Evolutionary conservation across 306 rosid species (phyloP).

Genomic region (Nissolia schottii): DNA sequence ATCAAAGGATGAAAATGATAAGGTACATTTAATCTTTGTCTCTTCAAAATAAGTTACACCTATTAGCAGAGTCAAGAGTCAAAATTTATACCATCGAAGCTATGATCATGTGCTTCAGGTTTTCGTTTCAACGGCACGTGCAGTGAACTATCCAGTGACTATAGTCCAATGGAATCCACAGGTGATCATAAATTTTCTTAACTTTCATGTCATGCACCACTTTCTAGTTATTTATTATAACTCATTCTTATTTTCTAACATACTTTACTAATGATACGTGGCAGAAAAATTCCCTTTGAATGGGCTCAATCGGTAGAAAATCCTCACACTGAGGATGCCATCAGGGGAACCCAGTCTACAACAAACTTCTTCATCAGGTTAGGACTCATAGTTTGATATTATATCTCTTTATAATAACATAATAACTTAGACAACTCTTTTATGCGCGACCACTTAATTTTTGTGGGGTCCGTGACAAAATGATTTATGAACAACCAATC

Average conservation of each 20-base stretch:
- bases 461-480: too few species aligned
- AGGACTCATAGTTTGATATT: conserved; percentile 1
- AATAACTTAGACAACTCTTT: too few species aligned
- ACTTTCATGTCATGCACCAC: background rate
- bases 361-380: conserved; percentile 87
- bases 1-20: conserved; percentile 43
- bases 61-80: background rate
- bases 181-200: conserved; percentile 36
- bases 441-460: too few species aligned
- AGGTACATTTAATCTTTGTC: too few species aligned
- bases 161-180: conserved; percentile 79
- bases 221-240: background rate
- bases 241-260: background rate
- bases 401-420: background rate
- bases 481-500: too few species aligned
- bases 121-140: conserved; percentile 53
- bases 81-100: background rate
- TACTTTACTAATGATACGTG: conserved; percentile 7
- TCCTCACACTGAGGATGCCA: conserved; percentile 84
- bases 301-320: conserved; percentile 52
- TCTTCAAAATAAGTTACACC: too few species aligned
- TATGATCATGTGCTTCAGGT: background rate
- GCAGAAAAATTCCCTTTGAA: conserved; percentile 94
- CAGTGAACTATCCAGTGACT: conserved; percentile 60
- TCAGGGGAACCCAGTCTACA: conserved; percentile 64